Evolutionary conservation across 305 asterid genomes (phyloP), one percentile per base, ranked within the genome.

Genomic region (Solanum hybrid): DNA sequence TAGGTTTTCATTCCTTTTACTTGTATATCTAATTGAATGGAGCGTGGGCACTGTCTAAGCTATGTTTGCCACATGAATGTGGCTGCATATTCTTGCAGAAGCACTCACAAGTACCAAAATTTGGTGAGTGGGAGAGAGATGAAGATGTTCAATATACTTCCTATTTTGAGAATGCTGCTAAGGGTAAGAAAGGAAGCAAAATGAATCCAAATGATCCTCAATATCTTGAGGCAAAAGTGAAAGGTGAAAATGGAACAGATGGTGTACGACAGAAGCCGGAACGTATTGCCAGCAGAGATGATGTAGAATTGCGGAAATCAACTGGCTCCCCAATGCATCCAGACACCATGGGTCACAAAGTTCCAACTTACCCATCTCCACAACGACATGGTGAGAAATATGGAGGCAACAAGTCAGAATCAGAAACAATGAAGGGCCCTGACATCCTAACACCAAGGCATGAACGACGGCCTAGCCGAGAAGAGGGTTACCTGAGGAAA

Each of bases 401-500:
- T 69, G 92, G 89, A 90, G 91, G 90, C 89, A 87, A 61, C 74
- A 92, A 91, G 87, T 67, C 87, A 69, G 95, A 92, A 77, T 29
- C 79, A 16, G 97, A 95, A 87, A 93, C 91, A 40, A 67, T 74
- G 6, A 94, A 92, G 92, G 92, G 67, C 64, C 86, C 89, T 61
- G 96, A 93, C 37, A 87, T 61, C 75, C 89, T 79, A 79, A 91
- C 90, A 90, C 92, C 91, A 31, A 92, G 92, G 91, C 95, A 96
- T 11, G 94, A 93, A 28, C 93, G 90, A 10, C 92, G 92, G 37
- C 89, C 76, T 57, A 93, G 96, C 86, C 91, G 92, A 91, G 98
- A 94, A 83, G 98, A 95, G 75, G 96, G 94, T 86, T 95, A 93
- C 42, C 90, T 92, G 90, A 91, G 92, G 92, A 95, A 92, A 91